Evolutionary conservation across 495 filamentous ascomycete species (phyloP).

Genomic region (Viridothelium virens): DNA sequence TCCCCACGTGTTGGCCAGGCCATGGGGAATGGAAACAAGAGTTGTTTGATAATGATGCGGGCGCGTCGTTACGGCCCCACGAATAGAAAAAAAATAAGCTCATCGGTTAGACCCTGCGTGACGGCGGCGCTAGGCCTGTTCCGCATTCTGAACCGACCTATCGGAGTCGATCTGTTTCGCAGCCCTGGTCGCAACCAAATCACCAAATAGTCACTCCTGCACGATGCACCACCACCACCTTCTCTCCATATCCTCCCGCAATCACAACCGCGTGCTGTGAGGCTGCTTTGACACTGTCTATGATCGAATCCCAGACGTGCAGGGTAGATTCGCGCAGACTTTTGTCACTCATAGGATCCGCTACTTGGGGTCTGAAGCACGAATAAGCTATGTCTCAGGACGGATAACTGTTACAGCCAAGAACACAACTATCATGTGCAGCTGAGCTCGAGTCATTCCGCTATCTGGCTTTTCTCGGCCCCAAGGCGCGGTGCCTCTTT

Average conservation of each 20-base stretch:
- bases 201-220: neutral
- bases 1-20: constrained; percentile 18
- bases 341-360: neutral
- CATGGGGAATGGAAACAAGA: neutral
- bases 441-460: neutral
- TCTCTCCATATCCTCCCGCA: neutral
- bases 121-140: constrained; percentile 2
- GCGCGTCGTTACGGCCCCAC: neutral
- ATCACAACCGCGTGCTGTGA: neutral
- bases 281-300: neutral
- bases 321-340: neutral
- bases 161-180: constrained; percentile 7
- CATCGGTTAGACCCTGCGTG: constrained; percentile 4
- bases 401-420: neutral
- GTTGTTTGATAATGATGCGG: neutral
- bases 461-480: neutral
- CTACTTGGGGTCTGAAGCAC: neutral
- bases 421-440: neutral
- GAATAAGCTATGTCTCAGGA: constrained; percentile 13
- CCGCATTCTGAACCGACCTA: neutral
- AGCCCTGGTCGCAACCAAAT: neutral
- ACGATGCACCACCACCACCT: neutral
- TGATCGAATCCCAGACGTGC: neutral
- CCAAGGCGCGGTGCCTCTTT: neutral
- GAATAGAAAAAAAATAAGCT: constrained; percentile 7